Conservation (phyloP, 257 asterid genomes). For the Petunia secreta region DNA sequence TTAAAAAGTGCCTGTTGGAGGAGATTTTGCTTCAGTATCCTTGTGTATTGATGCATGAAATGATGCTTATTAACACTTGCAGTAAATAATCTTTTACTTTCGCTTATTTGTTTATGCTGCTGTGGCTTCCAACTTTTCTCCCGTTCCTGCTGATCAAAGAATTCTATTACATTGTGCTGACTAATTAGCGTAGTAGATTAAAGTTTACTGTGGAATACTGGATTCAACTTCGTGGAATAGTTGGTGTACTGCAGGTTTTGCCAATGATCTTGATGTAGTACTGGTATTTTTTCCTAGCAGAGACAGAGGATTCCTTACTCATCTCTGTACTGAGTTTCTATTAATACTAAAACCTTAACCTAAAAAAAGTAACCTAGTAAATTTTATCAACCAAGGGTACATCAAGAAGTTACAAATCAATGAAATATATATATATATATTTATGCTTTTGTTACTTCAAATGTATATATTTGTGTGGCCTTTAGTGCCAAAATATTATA, state of each 20-base stretch:
- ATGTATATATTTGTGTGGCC: not conserved
- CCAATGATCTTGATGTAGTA: too few relatives aligned
- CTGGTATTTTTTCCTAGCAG: too few relatives aligned
- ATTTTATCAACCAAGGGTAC: not conserved
- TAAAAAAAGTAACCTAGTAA: too few relatives aligned
- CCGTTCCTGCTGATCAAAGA: not conserved
- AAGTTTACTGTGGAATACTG: not conserved
- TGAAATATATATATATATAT: not conserved
- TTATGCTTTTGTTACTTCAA: not conserved
- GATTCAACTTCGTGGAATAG: too few relatives aligned
- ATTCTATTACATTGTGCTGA: not conserved
- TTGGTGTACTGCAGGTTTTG: too few relatives aligned
- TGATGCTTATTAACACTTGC: not conserved
- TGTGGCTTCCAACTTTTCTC: constrained; percentile 3
- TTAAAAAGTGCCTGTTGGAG: constrained; percentile 75
- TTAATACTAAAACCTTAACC: too few relatives aligned
- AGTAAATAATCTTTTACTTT: constrained; percentile 7
- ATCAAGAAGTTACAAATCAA: not conserved
- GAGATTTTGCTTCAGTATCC: constrained; percentile 98
- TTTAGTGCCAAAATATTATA: constrained; percentile 10
- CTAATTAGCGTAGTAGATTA: not conserved
- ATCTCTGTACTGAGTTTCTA: too few relatives aligned
- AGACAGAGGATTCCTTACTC: too few relatives aligned
- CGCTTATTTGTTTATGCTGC: not conserved
- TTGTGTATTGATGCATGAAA: constrained; percentile 31